Percentiles rank a stretch among this genome's conserved stretches.
Conservation (phyloP, 352 stramenopile genomes). For the Globisporangium irregulare region DNA sequence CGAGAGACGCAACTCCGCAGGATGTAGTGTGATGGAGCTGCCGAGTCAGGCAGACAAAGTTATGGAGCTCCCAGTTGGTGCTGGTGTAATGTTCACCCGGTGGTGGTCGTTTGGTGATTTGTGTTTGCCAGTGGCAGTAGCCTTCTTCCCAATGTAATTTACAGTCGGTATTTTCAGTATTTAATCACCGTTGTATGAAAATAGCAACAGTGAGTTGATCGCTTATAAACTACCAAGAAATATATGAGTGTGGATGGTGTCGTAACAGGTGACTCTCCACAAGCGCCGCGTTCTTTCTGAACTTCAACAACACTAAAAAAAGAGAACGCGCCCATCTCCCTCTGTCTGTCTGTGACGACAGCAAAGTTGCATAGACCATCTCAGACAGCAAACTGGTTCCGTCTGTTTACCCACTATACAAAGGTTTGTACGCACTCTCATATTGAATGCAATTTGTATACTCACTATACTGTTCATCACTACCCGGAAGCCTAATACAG, state of each 20-base stretch:
- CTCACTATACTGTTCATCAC: background rate
- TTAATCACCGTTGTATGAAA: background rate
- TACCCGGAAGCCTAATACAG: background rate
- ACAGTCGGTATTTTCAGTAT: background rate
- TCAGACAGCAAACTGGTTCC: background rate
- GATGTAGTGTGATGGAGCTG: background rate
- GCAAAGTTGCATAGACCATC: slow-evolving; percentile 7
- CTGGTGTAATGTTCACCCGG: background rate
- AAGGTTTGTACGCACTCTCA: background rate
- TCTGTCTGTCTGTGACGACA: background rate
- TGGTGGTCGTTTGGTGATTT: background rate
- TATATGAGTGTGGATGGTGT: slow-evolving; percentile 1
- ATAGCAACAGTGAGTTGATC: background rate
- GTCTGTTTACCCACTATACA: background rate
- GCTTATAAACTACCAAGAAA: background rate
- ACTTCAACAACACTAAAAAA: slow-evolving; percentile 2
- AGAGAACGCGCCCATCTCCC: background rate
- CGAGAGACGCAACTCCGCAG: background rate
- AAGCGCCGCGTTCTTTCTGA: background rate
- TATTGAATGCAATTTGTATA: background rate
- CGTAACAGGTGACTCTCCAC: background rate
- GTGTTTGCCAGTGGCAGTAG: background rate
- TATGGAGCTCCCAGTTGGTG: background rate
- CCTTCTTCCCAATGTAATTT: background rate
- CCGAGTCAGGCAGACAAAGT: background rate